Evolutionary conservation across 306 rosid species (phyloP).

Genomic region (Sicyos baderoa): DNA sequence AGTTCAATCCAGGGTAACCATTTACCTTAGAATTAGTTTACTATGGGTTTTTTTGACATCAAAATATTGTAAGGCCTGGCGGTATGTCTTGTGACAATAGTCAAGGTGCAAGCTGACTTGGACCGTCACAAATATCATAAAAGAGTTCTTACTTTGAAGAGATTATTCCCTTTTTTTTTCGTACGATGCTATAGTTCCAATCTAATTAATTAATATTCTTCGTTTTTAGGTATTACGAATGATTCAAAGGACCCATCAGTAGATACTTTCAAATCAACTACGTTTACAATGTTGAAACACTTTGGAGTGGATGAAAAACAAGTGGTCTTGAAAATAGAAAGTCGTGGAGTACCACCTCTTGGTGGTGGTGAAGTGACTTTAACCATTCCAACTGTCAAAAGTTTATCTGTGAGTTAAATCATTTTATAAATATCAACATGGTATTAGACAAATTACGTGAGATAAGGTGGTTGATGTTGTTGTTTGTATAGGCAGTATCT

Average conservation of each 20-base stretch:
- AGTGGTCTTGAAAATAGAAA: slow-evolving; percentile 53
- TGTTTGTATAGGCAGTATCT: slow-evolving; percentile 52
- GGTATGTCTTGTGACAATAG: no score
- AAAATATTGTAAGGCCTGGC: no score
- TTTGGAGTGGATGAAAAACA: slow-evolving; percentile 77
- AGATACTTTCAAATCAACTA: slow-evolving; percentile 62
- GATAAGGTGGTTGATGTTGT: neutral
- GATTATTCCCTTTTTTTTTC: no score
- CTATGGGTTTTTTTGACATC: no score
- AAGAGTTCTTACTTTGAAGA: no score
- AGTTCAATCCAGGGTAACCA: no score
- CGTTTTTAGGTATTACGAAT: slow-evolving; percentile 67
- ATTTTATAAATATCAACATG: neutral
- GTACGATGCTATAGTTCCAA: no score
- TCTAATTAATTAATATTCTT: neutral
- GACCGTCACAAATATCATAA: no score
- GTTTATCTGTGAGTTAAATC: slow-evolving; percentile 39
- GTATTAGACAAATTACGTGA: neutral
- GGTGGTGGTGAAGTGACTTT: slow-evolving; percentile 86
- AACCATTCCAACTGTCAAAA: slow-evolving; percentile 57
- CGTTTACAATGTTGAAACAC: slow-evolving; percentile 58
- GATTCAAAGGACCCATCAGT: slow-evolving; percentile 75
- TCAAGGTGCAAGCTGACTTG: no score
- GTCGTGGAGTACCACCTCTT: slow-evolving; percentile 73
- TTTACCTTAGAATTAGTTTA: no score